Evolutionary conservation across 805 yeast species (phyloP).

Genomic region (Clavispora fructus): DNA sequence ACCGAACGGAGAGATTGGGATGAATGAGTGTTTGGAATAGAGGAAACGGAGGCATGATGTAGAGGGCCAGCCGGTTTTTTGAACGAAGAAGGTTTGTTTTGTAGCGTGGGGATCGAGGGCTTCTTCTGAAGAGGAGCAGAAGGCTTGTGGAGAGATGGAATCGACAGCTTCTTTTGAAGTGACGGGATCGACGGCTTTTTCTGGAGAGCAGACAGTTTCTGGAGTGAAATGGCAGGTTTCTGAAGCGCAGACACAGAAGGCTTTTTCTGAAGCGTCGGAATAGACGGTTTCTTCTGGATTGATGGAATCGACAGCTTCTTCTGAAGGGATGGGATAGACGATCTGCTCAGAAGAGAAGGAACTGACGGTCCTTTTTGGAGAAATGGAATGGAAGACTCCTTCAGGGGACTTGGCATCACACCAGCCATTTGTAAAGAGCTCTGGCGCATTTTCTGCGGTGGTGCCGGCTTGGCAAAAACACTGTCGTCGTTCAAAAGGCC

Average conservation of each 20-base stretch:
- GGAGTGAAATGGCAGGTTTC: constrained; percentile 6
- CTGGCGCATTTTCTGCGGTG: constrained; percentile 20
- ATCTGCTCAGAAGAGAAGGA: constrained; percentile 7
- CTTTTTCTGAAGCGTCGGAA: constrained; percentile 1
- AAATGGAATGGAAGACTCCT: background rate
- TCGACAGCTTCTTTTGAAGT: constrained; percentile 14
- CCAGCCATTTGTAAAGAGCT: constrained; percentile 35
- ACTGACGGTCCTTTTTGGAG: constrained; percentile 12
- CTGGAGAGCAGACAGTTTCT: constrained; percentile 9
- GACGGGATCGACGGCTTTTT: constrained; percentile 14
- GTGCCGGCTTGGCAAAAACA: constrained; percentile 21
- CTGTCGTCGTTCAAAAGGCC: constrained; percentile 20
- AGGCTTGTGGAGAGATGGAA: constrained; percentile 15
- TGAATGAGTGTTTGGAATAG: constrained; percentile 5
- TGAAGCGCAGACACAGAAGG: constrained; percentile 1
- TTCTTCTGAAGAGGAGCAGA: constrained; percentile 9
- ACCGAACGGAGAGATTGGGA: background rate
- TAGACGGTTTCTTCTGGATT: constrained; percentile 8
- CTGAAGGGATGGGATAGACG: constrained; percentile 1
- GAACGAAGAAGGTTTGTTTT: constrained; percentile 12
- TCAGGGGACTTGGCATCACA: constrained; percentile 9
- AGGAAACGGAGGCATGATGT: constrained; percentile 5
- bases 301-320: constrained; percentile 7
- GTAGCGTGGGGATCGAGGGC: constrained; percentile 16
- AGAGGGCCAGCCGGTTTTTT: constrained; percentile 16